Conservation (phyloP, 176 grass and related monocot species). For the Cocos nucifera region DNA sequence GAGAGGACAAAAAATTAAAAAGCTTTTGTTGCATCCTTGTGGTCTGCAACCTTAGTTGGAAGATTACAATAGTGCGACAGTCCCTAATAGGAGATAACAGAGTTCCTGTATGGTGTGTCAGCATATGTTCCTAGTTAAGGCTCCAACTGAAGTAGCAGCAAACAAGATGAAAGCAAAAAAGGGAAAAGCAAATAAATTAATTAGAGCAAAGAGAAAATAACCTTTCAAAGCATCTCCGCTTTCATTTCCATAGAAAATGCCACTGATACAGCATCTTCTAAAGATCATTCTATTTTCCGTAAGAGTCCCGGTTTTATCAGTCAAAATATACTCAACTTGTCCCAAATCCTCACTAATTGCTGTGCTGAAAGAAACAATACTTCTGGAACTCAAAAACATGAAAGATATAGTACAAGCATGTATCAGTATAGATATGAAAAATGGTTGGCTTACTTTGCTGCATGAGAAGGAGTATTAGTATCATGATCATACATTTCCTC, state of each 20-base stretch:
- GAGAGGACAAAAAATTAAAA: too few species aligned
- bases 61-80: too few species aligned
- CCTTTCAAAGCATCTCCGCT: slow-evolving; percentile 86
- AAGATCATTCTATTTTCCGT: slow-evolving; percentile 91
- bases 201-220: slow-evolving; percentile 17
- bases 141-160: background rate
- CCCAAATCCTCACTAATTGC: slow-evolving; percentile 98
- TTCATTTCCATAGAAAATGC: slow-evolving; percentile 64
- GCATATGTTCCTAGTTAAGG: too few species aligned
- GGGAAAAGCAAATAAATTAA: slow-evolving; percentile 4
- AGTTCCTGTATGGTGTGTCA: too few species aligned
- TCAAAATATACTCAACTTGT: slow-evolving; percentile 96
- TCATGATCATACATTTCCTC: slow-evolving; percentile 88
- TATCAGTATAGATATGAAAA: background rate
- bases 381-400: background rate
- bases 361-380: slow-evolving; percentile 70
- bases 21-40: too few species aligned
- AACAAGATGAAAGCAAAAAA: slow-evolving; percentile 1
- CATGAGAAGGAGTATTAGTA: slow-evolving; percentile 72
- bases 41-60: too few species aligned
- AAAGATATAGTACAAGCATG: too few species aligned
- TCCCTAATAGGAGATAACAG: too few species aligned
- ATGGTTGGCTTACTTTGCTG: slow-evolving; percentile 49
- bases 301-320: slow-evolving; percentile 92
- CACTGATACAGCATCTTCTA: slow-evolving; percentile 83